Evolutionary conservation across 768 basidiomycete genomes (phyloP), one percentile per base, ranked within the genome.

Genomic region (Leccinum olivaceopallidum): DNA sequence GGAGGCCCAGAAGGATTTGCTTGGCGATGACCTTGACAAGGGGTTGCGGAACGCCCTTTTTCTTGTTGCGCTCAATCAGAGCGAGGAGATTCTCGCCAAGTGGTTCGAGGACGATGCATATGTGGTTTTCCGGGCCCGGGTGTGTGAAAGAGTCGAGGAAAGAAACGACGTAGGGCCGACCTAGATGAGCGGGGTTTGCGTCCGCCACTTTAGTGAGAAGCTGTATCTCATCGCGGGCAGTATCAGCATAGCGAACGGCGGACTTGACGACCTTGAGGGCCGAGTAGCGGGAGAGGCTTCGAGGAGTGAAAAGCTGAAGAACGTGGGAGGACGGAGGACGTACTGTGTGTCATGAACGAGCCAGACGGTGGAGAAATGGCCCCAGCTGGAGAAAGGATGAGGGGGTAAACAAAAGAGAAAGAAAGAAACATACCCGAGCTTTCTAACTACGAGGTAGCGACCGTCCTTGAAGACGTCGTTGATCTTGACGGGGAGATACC

Each of bases 251-350:
- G 65, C 95, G 88, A 24, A 87, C 86, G 22, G 94, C 95, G 30
- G 95, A 96, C 77, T 96, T 96, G 76, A 95, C 92, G 58, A 97
- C 88, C 75, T 97, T 97, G 71, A 97, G 84, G 16, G 94, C 94
- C 50, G 93, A 93, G 75, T 95, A 94, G 47, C 84, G 80, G 34
- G 83, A 81, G 48, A 81, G 79, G 7, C 94, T 95, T 67, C 26
- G 39, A 28, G 49, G 42, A 39, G 64, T 63, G 61, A 72, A 58
- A 63, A 67, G 30, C 53, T 56, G 60, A 50, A 16, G 34, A 47
- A 52, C 52, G 55, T 36, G 24, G 56, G 24, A 58, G 54, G 48
- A 44, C 55, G 55, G 67, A 47, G 52, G 50, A 82, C 90, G 71
- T 65, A 93, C 91, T 84, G 76, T 28, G 78, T 75, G 72, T 94